phyloP scores from a whole-genome alignment of 2,329 filamentous ascomycete genomes.

The Pseudogymnoascus sp. region DNA sequence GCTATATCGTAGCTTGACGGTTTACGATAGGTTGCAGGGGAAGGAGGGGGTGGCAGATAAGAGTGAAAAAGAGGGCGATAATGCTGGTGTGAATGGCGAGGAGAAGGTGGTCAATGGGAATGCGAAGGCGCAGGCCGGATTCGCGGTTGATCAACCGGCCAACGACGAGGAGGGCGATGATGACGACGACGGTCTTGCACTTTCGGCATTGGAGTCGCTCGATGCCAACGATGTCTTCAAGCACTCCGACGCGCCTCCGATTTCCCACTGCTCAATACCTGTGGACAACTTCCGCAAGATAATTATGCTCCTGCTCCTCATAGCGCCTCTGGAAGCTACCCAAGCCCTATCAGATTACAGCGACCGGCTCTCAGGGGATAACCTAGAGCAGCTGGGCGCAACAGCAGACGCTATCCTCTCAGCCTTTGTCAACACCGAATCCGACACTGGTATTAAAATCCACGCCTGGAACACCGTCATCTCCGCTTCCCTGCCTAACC shows the following conservation, averaged over 20 bases:
- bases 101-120: constrained; percentile 31
- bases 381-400: constrained; percentile 49
- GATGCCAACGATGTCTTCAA: constrained; percentile 56
- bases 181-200: constrained; percentile 56
- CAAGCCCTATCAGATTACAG: constrained; percentile 58
- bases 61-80: neutral
- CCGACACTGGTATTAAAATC: constrained; percentile 55
- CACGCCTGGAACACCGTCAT: constrained; percentile 54
- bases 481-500: constrained; percentile 52
- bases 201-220: constrained; percentile 62
- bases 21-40: constrained; percentile 50
- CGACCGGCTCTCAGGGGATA: constrained; percentile 47
- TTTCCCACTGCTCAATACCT: constrained; percentile 62
- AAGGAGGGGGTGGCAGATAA: constrained; percentile 31
- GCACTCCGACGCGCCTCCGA: constrained; percentile 42
- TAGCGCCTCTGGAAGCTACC: constrained; percentile 57
- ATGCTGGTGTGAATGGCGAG: constrained; percentile 12
- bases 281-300: constrained; percentile 66
- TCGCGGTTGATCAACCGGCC: constrained; percentile 37
- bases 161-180: constrained; percentile 37
- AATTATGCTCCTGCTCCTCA: constrained; percentile 61
- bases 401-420: constrained; percentile 60
- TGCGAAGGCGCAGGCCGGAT: constrained; percentile 24
- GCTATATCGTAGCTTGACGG: constrained; percentile 63
- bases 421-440: constrained; percentile 59